Percentiles rank a stretch among this genome's conserved stretches.
These are phyloP conservation scores for Catunica adiposa DNA, from an alignment of 2,329 filamentous ascomycete species.

Conservation along the genomic window DNA sequence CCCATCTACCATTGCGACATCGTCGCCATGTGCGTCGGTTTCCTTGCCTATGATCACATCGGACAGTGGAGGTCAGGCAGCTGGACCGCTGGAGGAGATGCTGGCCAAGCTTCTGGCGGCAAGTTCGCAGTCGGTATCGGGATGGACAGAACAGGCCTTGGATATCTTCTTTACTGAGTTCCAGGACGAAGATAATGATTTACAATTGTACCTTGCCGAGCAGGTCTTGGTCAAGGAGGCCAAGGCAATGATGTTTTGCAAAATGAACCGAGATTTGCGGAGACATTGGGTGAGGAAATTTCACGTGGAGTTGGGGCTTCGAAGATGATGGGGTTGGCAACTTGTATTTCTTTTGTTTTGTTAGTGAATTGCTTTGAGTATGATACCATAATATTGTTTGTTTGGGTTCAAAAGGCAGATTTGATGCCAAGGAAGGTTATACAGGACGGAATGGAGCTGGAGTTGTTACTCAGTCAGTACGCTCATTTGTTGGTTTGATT, in stretches of 20 bases:
- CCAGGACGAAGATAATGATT: conserved; percentile 37
- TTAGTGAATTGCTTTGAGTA: neutral
- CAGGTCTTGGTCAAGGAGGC: conserved; percentile 41
- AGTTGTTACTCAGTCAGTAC: neutral
- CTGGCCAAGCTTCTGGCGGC: conserved; percentile 24
- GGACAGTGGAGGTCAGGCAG: neutral
- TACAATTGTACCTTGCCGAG: conserved; percentile 43
- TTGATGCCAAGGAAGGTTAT: neutral
- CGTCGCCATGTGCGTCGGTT: conserved; percentile 6
- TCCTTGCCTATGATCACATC: neutral
- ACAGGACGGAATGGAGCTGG: neutral
- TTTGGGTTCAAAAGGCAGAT: neutral
- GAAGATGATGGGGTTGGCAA: conserved; percentile 23
- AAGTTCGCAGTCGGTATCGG: conserved; percentile 23
- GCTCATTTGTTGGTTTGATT: neutral
- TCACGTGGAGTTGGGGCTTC: conserved; percentile 11
- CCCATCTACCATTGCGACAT: conserved; percentile 5
- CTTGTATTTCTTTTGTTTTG: conserved; percentile 17
- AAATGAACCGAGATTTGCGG: conserved; percentile 37
- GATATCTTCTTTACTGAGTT: conserved; percentile 45
- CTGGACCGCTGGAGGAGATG: conserved; percentile 19
- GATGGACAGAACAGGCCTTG: conserved; percentile 41
- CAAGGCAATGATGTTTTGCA: conserved; percentile 46
- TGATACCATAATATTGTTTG: neutral
- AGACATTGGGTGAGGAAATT: conserved; percentile 35